phyloP scores from a whole-genome alignment of 1,284 basidiomycete genomes.

The Phellopilus nigrolimitatus region DNA sequence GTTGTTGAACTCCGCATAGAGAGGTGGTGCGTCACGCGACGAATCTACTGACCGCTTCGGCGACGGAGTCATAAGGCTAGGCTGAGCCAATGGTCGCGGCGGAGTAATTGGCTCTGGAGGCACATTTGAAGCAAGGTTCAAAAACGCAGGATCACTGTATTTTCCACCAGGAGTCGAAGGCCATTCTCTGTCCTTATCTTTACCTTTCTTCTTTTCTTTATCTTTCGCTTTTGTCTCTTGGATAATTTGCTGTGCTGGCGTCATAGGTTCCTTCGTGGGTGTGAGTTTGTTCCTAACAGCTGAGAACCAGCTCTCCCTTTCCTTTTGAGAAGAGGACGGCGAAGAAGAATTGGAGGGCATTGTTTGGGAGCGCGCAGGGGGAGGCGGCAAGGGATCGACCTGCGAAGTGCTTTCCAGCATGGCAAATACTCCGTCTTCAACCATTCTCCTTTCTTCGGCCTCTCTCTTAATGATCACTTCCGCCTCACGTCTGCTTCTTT shows the following conservation, averaged over 20 bases:
- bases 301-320: slow-evolving; percentile 58
- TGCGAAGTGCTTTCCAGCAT: slow-evolving; percentile 48
- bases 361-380: slow-evolving; percentile 51
- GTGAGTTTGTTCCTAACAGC: slow-evolving; percentile 69
- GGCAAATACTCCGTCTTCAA: slow-evolving; percentile 70
- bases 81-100: slow-evolving; percentile 39
- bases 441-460: slow-evolving; percentile 56
- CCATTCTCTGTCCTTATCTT: slow-evolving; percentile 51
- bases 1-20: slow-evolving; percentile 68
- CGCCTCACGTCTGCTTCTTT: slow-evolving; percentile 66
- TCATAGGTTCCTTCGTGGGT: slow-evolving; percentile 69
- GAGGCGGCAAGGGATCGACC: slow-evolving; percentile 36
- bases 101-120: slow-evolving; percentile 41
- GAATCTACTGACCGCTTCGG: slow-evolving; percentile 31
- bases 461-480: slow-evolving; percentile 68
- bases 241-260: slow-evolving; percentile 75
- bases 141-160: slow-evolving; percentile 49
- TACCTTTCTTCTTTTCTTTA: slow-evolving; percentile 48
- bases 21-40: slow-evolving; percentile 53
- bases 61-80: slow-evolving; percentile 35
- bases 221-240: slow-evolving; percentile 64
- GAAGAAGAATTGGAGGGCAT: slow-evolving; percentile 51
- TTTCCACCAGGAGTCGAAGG: slow-evolving; percentile 46
- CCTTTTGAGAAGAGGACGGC: slow-evolving; percentile 58
- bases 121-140: slow-evolving; percentile 39